Conservation (phyloP, 2,329 filamentous ascomycete species). For the Talaromyces sp. region DNA sequence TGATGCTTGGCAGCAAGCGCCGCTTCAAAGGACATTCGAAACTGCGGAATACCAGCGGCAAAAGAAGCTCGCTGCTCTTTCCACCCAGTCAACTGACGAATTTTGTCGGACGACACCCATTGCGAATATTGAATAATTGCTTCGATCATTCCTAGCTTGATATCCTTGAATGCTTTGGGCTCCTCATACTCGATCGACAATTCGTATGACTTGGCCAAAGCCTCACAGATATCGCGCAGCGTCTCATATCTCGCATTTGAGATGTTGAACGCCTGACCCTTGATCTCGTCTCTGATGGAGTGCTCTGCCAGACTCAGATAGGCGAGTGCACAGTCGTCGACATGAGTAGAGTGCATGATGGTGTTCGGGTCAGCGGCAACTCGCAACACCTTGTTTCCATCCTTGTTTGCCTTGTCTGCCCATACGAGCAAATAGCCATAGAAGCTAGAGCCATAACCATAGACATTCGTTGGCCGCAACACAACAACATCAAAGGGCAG, state of each 20-base stretch:
- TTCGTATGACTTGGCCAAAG: constrained; percentile 10
- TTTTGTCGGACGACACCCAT: constrained; percentile 15
- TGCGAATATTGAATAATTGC: constrained; percentile 10
- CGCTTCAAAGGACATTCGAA: constrained; percentile 14
- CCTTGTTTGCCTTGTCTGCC: constrained; percentile 6
- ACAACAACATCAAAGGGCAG: constrained; percentile 14
- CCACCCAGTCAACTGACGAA: constrained; percentile 13
- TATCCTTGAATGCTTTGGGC: background rate
- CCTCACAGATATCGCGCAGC: constrained; percentile 1
- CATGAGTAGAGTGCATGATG: constrained; percentile 13
- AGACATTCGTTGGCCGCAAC: constrained; percentile 14
- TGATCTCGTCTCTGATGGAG: constrained; percentile 6
- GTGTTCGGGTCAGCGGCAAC: constrained; percentile 8
- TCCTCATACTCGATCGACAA: constrained; percentile 4
- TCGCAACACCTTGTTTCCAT: background rate
- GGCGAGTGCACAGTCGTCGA: constrained; percentile 14
- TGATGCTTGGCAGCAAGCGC: constrained; percentile 10
- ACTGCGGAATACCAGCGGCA: constrained; percentile 6
- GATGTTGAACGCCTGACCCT: constrained; percentile 15
- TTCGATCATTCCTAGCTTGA: background rate
- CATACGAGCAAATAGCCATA: constrained; percentile 12
- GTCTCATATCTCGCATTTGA: constrained; percentile 14
- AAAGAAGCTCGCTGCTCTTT: constrained; percentile 12
- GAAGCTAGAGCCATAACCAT: constrained; percentile 15
- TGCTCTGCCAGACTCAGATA: constrained; percentile 12